Percentiles rank a stretch among this genome's conserved stretches.
phyloP scores from a whole-genome alignment of 805 yeast species.

The Kuraishia cidri region DNA sequence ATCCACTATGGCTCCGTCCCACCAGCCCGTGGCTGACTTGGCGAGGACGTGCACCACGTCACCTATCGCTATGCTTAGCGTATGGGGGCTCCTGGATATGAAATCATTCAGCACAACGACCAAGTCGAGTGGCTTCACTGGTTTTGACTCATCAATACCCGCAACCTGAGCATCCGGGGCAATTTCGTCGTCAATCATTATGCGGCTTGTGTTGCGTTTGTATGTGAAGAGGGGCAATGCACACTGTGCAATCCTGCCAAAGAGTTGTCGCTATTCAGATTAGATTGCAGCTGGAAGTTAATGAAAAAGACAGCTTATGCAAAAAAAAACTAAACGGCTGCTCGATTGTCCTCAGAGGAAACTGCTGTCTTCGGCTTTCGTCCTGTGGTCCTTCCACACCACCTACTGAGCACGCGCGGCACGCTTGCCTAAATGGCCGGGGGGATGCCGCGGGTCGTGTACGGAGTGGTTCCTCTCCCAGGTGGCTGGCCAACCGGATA shows the following conservation, averaged over 20 bases:
- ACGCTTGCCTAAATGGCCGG: too few species aligned
- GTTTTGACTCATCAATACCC: neutral
- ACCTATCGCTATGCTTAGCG: slow-evolving; percentile 48
- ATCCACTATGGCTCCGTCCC: slow-evolving; percentile 63
- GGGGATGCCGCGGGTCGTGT: too few species aligned
- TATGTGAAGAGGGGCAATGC: neutral
- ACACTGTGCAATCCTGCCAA: too few species aligned
- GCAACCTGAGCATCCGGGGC: slow-evolving; percentile 1
- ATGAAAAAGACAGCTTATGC: too few species aligned
- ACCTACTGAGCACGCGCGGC: too few species aligned
- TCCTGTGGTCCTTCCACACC: too few species aligned
- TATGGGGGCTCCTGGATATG: slow-evolving; percentile 40
- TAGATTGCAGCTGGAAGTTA: neutral
- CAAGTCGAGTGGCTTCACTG: slow-evolving; percentile 36
- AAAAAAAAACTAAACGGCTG: too few species aligned
- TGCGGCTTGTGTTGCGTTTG: too few species aligned
- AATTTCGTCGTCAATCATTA: slow-evolving; percentile 1
- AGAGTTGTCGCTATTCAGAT: neutral
- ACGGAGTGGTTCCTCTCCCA: too few species aligned
- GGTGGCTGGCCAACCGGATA: too few species aligned
- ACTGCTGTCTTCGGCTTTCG: too few species aligned
- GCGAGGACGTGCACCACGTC: slow-evolving; percentile 64
- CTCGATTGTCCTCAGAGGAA: too few species aligned
- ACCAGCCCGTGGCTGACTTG: slow-evolving; percentile 67
- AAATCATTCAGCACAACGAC: slow-evolving; percentile 52